phyloP scores from a whole-genome alignment of 768 basidiomycete genomes.

The Clavulina sp. region DNA sequence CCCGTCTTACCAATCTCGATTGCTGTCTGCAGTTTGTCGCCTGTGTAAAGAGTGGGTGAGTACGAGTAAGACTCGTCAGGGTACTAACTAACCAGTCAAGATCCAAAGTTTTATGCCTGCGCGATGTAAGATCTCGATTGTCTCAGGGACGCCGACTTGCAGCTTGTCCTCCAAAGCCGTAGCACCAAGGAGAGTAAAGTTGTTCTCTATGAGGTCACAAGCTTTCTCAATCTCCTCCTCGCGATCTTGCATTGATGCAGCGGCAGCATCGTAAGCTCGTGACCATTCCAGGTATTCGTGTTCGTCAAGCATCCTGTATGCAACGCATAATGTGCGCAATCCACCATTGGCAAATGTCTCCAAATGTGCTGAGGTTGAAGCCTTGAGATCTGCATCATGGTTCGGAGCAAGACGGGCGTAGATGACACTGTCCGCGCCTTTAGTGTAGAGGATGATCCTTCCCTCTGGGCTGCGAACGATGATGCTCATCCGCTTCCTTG shows the following conservation, averaged over 20 bases:
- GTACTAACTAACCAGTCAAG: conserved; percentile 47
- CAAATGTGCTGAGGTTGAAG: conserved; percentile 69
- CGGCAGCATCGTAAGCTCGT: conserved; percentile 65
- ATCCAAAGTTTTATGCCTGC: conserved; percentile 99
- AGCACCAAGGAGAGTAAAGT: conserved; percentile 72
- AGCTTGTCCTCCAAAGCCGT: conserved; percentile 95
- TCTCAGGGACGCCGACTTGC: conserved; percentile 92
- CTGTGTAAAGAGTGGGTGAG: conserved; percentile 27
- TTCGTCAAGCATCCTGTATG: conserved; percentile 59
- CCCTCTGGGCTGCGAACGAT: conserved; percentile 76
- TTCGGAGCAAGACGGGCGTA: conserved; percentile 67
- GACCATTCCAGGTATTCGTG: conserved; percentile 76
- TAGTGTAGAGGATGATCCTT: conserved; percentile 69
- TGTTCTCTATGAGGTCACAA: conserved; percentile 66
- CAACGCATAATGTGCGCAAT: conserved; percentile 78
- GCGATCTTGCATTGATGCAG: conserved; percentile 52
- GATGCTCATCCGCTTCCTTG: conserved; percentile 91
- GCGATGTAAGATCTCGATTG: conserved; percentile 76
- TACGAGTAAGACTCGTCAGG: too few relatives aligned
- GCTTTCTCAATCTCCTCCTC: conserved; percentile 89
- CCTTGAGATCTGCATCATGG: conserved; percentile 58
- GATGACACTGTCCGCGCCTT: conserved; percentile 94
- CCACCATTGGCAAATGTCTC: conserved; percentile 89
- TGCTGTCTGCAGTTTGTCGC: conserved; percentile 95
- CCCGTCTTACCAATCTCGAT: conserved; percentile 65